A percentile compares a stretch with the other conserved stretches of the same genome.
Evolutionary conservation across 1,284 basidiomycete genomes (phyloP).

Genomic region (Leucoagaricus sp.): DNA sequence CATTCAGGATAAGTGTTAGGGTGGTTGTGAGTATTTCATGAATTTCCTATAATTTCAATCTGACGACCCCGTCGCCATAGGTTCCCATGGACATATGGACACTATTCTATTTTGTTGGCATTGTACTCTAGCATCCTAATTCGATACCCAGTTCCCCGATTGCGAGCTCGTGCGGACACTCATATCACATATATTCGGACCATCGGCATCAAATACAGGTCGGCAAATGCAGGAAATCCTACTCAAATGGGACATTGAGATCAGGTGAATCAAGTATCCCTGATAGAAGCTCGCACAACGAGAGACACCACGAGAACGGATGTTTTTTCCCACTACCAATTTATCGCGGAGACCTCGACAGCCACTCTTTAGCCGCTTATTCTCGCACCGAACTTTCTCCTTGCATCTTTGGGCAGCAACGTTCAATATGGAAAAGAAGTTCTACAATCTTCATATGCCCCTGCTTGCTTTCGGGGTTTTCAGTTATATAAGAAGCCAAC

Average conservation of each 20-base stretch:
- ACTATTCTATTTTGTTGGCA: slow-evolving; percentile 3
- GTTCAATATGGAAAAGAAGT: neutral
- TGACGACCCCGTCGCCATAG: neutral
- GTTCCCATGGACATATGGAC: slow-evolving; percentile 3
- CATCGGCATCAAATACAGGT: neutral
- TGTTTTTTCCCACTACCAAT: slow-evolving; percentile 4
- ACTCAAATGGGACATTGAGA: neutral
- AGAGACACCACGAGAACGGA: slow-evolving; percentile 2
- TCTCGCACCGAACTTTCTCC: slow-evolving; percentile 11
- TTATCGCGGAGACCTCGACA: neutral
- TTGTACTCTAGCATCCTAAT: slow-evolving; percentile 5
- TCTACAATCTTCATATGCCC: neutral
- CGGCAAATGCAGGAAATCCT: neutral
- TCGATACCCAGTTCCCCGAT: neutral
- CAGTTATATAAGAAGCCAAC: slow-evolving; percentile 7
- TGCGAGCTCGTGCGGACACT: neutral
- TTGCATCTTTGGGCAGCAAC: neutral
- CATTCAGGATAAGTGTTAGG: neutral
- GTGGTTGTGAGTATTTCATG: slow-evolving; percentile 1
- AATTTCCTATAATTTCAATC: neutral
- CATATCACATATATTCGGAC: neutral
- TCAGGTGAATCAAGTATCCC: slow-evolving; percentile 7
- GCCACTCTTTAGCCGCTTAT: slow-evolving; percentile 10
- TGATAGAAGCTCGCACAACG: neutral
- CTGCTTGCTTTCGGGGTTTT: neutral